Evolutionary conservation across 805 yeast genomes (phyloP).

Genomic region (Sugiyamaella marilandica): DNA sequence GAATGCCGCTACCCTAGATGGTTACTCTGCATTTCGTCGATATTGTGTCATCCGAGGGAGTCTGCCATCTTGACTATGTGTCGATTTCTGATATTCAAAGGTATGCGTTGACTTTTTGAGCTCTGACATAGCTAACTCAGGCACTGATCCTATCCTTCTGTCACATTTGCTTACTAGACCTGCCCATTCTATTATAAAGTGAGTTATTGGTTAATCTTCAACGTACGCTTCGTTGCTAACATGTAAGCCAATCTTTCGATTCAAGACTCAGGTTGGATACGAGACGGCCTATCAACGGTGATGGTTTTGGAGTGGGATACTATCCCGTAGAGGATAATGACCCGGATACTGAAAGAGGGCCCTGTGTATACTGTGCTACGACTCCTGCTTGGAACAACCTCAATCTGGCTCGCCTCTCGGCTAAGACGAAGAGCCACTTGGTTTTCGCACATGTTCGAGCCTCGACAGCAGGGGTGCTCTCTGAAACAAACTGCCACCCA

Average conservation of each 20-base stretch:
- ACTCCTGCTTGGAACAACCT: constrained; percentile 97
- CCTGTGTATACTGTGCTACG: constrained; percentile 90
- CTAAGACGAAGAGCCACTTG: constrained; percentile 75
- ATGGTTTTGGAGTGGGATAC: constrained; percentile 97
- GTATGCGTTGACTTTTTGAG: constrained; percentile 61
- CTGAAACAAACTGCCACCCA: constrained; percentile 97
- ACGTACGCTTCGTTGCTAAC: constrained; percentile 2
- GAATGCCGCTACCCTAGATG: too few species aligned
- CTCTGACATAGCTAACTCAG: background rate
- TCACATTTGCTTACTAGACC: constrained; percentile 89
- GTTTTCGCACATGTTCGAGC: constrained; percentile 97
- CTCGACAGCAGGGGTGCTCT: constrained; percentile 86
- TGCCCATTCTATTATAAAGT: constrained; percentile 92
- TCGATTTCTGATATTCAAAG: constrained; percentile 81
- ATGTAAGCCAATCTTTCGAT: constrained; percentile 72
- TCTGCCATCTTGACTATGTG: constrained; percentile 53
- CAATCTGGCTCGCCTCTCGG: constrained; percentile 78
- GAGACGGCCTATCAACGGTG: constrained; percentile 91
- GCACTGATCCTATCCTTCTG: constrained; percentile 79
- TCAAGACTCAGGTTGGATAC: constrained; percentile 81
- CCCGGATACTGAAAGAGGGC: constrained; percentile 54
- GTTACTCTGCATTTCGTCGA: too few species aligned
- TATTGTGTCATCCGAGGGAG: too few species aligned
- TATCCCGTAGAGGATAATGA: constrained; percentile 54
- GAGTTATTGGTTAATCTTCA: constrained; percentile 12